Conservation (phyloP, 176 grass and related monocot species). For the Areca catechu region DNA sequence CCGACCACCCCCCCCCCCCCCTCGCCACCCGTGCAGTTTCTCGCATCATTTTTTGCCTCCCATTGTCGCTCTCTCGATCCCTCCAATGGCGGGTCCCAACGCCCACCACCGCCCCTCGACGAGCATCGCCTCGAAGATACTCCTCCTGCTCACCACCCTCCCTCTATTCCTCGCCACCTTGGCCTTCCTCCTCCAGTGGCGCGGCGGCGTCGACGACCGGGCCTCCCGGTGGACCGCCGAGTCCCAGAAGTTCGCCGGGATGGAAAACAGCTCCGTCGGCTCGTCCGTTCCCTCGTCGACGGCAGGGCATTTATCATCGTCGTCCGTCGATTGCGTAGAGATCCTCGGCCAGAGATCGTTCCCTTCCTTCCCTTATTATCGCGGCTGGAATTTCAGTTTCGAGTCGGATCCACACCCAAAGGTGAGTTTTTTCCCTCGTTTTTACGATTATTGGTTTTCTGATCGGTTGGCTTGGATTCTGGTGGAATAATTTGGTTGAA, state of each 20-base stretch:
- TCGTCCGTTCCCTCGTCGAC: constrained; percentile 21
- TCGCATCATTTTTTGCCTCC: no score
- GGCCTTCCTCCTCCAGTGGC: constrained; percentile 80
- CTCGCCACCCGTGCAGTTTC: no score
- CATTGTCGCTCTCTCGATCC: constrained; percentile 1
- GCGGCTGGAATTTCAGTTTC: constrained; percentile 63
- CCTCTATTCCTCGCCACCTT: constrained; percentile 60
- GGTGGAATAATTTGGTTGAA: no score
- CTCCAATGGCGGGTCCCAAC: constrained; percentile 10
- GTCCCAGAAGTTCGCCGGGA: constrained; percentile 34
- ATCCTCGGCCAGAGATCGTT: constrained; percentile 26
- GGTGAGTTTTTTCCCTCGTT: constrained; percentile 23
- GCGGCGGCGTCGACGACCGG: constrained; percentile 68
- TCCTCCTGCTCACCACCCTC: constrained; percentile 58
- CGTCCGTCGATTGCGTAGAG: constrained; percentile 21
- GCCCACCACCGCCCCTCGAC: not conserved
- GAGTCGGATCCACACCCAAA: constrained; percentile 51
- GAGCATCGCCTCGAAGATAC: constrained; percentile 26
- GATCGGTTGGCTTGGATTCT: no score
- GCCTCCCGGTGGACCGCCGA: constrained; percentile 46
- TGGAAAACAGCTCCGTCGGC: constrained; percentile 33
- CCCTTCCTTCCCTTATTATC: constrained; percentile 67
- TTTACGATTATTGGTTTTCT: no score
- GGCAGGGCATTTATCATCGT: constrained; percentile 4
- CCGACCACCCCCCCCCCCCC: no score